Percentiles rank a stretch among this genome's conserved stretches.
phyloP scores from a whole-genome alignment of 179 eudicot genomes.

The Patellifolia procumbens region DNA sequence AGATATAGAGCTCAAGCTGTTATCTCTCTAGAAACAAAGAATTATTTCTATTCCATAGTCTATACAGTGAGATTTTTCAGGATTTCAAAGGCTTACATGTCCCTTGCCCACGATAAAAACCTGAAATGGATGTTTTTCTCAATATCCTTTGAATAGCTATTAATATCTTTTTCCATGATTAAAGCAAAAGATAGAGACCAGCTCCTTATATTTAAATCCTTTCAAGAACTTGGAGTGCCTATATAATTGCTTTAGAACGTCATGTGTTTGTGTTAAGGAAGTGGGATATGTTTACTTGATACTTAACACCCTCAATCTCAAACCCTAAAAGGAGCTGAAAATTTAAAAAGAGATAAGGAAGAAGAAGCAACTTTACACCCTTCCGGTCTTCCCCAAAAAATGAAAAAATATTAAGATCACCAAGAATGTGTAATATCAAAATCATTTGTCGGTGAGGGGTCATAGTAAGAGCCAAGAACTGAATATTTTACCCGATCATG shows the following conservation, averaged over 20 bases:
- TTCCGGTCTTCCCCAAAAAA: background rate
- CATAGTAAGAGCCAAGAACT: constrained; percentile 5
- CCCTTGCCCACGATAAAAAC: background rate
- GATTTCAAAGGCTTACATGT: too few species aligned
- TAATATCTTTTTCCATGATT: background rate
- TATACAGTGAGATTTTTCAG: background rate
- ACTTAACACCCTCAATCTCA: background rate
- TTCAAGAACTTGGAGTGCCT: background rate
- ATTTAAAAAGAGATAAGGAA: too few species aligned
- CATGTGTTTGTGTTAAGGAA: background rate
- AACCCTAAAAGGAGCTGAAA: background rate
- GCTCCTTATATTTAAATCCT: background rate
- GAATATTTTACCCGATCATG: constrained; percentile 65
- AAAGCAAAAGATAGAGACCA: background rate
- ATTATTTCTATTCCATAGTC: background rate
- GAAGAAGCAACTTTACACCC: background rate
- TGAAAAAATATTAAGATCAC: background rate
- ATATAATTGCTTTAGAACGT: background rate
- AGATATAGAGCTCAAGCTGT: background rate
- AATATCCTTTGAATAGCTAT: background rate
- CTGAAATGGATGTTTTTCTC: background rate
- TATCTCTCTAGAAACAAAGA: background rate
- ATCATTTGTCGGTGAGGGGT: background rate
- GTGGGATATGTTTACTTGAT: background rate
- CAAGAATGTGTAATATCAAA: background rate